Evolutionary conservation across 192 early-diverging fungal genomes (phyloP), one percentile per base, ranked within the genome.

Genomic region (Thamnidium elegans): DNA sequence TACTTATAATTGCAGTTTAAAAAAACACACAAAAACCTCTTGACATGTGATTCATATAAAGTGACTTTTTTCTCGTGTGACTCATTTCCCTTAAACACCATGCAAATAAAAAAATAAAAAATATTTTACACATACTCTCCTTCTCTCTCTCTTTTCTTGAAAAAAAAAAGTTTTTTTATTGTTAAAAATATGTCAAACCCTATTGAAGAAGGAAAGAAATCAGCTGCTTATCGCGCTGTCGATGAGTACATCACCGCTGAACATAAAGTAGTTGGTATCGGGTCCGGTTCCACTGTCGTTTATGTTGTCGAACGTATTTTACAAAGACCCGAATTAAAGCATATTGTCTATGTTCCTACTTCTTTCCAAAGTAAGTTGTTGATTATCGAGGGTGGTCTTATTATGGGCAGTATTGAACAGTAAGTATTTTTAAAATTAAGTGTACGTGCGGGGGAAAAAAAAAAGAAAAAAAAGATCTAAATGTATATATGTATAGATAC

Each of bases 281-380:
- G 94, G 1, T 89, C 86, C 47, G 90, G 90, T 4, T 91, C 89
- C 9, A 92, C 95, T 4, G 89, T 97, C 4, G 91, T 95, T 6
- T 92, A 92, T 73, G 91, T 88, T 53, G 87, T 94, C 14, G 86
- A 92, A 44, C 88, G 92, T 31, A 84, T 97, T 51, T 67, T 85
- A 1, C 75, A 85, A 73, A 71, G 70, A 54, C 74, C 74, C 7
- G 86, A 93, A 68, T 74, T 84, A n/a, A 81, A 86, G 14, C 73
- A 88, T 58, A 81, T 93, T 31, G 86, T 93, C 3, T 98, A 90
- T 74, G 79, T 98, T 31, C 94, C 96, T 3, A 95, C 96, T 14
- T 90, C 88, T 52, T 98, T 95, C 81, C 96, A 98, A 81, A 88
- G 91, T 23, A 87, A 85, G 58, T 82, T 91, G 55, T 81, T 96